A percentile compares a stretch with the other conserved stretches of the same genome.
phyloP scores from a whole-genome alignment of 1,284 basidiomycete species.

The Cryptococcus amylolentus region DNA sequence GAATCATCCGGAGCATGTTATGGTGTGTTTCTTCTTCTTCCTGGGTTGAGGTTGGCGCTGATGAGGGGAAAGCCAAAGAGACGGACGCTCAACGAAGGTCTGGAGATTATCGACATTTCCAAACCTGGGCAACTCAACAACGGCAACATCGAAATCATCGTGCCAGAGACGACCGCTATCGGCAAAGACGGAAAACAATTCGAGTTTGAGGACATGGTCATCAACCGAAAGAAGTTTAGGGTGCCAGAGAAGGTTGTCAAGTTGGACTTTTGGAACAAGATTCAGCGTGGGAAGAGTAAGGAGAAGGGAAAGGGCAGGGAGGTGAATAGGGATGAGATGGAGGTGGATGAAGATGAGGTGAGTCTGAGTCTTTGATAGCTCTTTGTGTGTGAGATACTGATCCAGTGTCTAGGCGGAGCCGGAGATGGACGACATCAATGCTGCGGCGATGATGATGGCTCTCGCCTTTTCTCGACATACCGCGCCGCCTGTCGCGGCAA shows the following conservation, averaged over 20 bases:
- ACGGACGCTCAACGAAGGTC: conserved; percentile 68
- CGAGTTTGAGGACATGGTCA: conserved; percentile 51
- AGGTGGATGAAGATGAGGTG: conserved; percentile 1
- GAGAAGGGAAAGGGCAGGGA: background rate
- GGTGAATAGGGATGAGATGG: background rate
- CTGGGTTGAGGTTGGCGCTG: background rate
- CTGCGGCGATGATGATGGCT: conserved; percentile 2
- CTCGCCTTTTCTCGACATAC: conserved; percentile 1
- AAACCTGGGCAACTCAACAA: conserved; percentile 74
- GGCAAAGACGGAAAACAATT: conserved; percentile 18
- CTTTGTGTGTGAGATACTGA: background rate
- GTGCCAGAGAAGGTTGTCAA: conserved; percentile 90
- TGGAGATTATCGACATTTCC: conserved; percentile 65
- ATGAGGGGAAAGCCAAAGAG: conserved; percentile 60
- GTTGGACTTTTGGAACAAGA: conserved; percentile 92
- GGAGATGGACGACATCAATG: conserved; percentile 1
- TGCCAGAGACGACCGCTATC: background rate
- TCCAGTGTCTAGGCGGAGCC: background rate
- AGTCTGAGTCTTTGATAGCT: background rate
- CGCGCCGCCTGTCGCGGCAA: background rate
- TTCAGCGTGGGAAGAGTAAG: conserved; percentile 50
- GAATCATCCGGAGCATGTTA: conserved; percentile 78
- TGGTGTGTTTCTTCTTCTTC: conserved; percentile 41
- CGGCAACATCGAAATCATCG: conserved; percentile 75
- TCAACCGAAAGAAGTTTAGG: conserved; percentile 70